phyloP scores from a whole-genome alignment of 768 basidiomycete genomes.

The Phaeotremella fagi region DNA sequence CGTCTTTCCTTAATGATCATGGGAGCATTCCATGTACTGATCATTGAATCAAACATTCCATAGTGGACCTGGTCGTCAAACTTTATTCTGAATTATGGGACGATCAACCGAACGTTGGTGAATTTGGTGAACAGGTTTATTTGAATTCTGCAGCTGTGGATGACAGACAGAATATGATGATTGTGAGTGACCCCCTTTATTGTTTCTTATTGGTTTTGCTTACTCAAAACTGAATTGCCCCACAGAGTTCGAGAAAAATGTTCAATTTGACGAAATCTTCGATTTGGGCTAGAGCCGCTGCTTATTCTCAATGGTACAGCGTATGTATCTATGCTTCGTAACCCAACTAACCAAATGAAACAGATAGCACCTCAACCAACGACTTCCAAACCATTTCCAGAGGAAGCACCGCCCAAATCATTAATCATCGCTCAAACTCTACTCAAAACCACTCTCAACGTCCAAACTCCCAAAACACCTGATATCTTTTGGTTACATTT shows the following conservation, averaged over 20 bases:
- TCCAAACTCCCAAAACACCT: conserved; percentile 10
- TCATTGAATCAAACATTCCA: background rate
- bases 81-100: conserved; percentile 22
- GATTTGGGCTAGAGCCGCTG: conserved; percentile 32
- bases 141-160: conserved; percentile 18
- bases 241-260: conserved; percentile 26
- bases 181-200: background rate
- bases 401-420: conserved; percentile 9
- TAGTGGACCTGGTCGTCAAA: conserved; percentile 25
- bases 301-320: conserved; percentile 34
- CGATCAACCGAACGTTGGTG: conserved; percentile 8
- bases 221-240: background rate
- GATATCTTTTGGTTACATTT: conserved; percentile 35
- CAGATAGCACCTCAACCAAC: conserved; percentile 23
- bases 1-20: background rate
- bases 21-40: background rate
- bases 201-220: background rate
- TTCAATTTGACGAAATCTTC: conserved; percentile 28
- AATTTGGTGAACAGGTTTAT: conserved; percentile 33
- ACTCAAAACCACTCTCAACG: conserved; percentile 6
- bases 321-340: conserved; percentile 13
- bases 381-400: conserved; percentile 10
- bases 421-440: conserved; percentile 13
- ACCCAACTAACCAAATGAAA: no score
- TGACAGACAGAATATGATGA: conserved; percentile 16